phyloP scores from a whole-genome alignment of 768 basidiomycete genomes.

The Tephrocybe rancida region DNA sequence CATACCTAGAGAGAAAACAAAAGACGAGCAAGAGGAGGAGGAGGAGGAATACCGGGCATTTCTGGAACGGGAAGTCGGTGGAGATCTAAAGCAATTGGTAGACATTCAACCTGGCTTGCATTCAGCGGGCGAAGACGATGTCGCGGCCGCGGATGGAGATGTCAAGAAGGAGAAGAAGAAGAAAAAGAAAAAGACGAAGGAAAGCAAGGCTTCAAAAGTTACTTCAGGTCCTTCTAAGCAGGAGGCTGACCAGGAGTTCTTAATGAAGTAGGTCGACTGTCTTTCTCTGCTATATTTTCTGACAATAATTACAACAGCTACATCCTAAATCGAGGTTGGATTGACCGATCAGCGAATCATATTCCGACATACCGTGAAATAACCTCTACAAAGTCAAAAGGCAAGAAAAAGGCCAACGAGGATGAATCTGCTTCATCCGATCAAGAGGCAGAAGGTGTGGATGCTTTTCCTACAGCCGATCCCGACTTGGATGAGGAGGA shows the following conservation, averaged over 20 bases:
- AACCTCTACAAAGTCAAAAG: constrained; percentile 44
- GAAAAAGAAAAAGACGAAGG: constrained; percentile 36
- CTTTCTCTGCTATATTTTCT: background rate
- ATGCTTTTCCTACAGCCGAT: constrained; percentile 22
- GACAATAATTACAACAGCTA: constrained; percentile 56
- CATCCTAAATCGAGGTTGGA: constrained; percentile 97
- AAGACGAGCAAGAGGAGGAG: constrained; percentile 75
- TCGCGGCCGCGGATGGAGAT: constrained; percentile 26
- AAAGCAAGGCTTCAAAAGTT: constrained; percentile 29
- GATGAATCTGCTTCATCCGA: constrained; percentile 24
- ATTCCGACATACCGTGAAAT: constrained; percentile 89
- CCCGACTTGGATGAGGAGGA: constrained; percentile 59
- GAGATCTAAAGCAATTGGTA: constrained; percentile 69
- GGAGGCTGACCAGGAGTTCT: constrained; percentile 82
- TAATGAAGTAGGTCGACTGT: constrained; percentile 72
- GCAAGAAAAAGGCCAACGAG: constrained; percentile 32
- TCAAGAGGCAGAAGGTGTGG: constrained; percentile 17
- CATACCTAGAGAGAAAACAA: constrained; percentile 72
- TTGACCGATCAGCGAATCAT: constrained; percentile 73
- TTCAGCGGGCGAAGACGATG: constrained; percentile 17
- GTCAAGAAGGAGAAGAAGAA: constrained; percentile 53
- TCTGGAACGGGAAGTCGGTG: constrained; percentile 80
- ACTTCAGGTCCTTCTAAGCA: constrained; percentile 44
- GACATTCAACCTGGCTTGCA: constrained; percentile 44
- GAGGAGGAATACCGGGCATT: constrained; percentile 87